phyloP scores from a whole-genome alignment of 2,329 filamentous ascomycete genomes.

The Sclerotinia trifoliorum region DNA sequence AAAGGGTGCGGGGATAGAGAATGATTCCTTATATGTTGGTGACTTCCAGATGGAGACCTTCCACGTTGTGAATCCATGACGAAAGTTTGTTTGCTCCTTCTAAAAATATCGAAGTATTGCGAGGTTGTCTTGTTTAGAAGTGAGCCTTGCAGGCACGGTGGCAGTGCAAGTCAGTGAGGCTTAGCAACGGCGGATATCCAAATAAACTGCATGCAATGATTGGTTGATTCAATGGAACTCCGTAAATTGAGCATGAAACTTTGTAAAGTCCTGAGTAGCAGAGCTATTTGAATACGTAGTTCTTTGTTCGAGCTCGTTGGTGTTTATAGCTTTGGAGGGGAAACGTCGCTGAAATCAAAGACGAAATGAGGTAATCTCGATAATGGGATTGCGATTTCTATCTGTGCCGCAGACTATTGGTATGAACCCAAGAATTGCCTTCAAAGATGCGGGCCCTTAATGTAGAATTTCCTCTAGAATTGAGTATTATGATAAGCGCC shows the following conservation, averaged over 20 bases:
- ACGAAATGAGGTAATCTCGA: conserved; percentile 23
- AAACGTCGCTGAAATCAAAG: conserved; percentile 3
- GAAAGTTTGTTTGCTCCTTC: conserved; percentile 41
- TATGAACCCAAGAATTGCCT: neutral
- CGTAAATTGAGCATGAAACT: neutral
- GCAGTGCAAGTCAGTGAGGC: conserved; percentile 22
- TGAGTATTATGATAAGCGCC: conserved; percentile 13
- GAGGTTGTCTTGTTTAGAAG: conserved; percentile 18
- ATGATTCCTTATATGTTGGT: conserved; percentile 58
- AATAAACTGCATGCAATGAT: conserved; percentile 5
- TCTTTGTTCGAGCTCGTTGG: conserved; percentile 16
- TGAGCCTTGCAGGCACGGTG: conserved; percentile 25
- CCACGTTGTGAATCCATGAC: conserved; percentile 58
- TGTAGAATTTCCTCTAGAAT: neutral
- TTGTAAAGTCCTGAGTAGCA: neutral
- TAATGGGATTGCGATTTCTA: conserved; percentile 14
- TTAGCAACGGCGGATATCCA: conserved; percentile 14
- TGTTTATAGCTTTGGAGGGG: conserved; percentile 7
- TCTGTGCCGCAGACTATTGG: conserved; percentile 8
- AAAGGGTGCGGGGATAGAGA: conserved; percentile 59
- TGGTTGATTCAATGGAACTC: neutral
- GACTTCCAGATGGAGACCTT: conserved; percentile 60
- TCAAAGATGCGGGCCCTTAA: neutral
- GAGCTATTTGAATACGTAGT: conserved; percentile 5
- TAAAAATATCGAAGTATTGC: conserved; percentile 34